These are phyloP conservation scores for Grosmannia penicillata DNA, from an alignment of 2,329 filamentous ascomycete species.

Conservation along the genomic window DNA sequence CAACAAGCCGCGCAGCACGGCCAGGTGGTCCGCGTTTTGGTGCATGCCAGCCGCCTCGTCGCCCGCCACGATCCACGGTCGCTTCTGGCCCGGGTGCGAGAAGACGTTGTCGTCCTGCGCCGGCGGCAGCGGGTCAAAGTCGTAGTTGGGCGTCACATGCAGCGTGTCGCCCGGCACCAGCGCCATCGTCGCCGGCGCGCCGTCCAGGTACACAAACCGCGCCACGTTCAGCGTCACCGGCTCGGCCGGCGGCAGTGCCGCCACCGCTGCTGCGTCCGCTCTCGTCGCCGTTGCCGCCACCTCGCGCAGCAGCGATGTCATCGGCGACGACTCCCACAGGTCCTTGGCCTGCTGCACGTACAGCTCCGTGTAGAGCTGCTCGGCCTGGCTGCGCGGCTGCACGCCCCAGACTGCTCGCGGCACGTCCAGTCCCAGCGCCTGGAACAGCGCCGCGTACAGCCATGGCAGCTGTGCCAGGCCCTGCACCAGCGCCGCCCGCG, in stretches of 20 bases:
- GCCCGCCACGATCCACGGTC: constrained; percentile 25
- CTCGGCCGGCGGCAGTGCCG: constrained; percentile 21
- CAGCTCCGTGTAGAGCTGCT: constrained; percentile 57
- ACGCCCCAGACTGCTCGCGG: constrained; percentile 76
- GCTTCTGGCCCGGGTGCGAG: constrained; percentile 23
- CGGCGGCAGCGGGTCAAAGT: constrained; percentile 74
- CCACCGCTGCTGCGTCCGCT: constrained; percentile 15
- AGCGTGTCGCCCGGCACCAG: constrained; percentile 54
- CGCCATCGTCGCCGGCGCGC: constrained; percentile 55
- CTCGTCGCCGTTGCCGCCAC: constrained; percentile 25
- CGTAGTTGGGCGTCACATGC: constrained; percentile 48
- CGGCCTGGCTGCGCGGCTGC: constrained; percentile 46
- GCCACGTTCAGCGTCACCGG: constrained; percentile 39
- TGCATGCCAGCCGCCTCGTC: too few species aligned
- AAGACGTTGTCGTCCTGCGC: constrained; percentile 37
- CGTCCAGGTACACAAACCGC: constrained; percentile 65
- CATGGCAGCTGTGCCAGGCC: constrained; percentile 69
- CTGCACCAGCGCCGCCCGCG: constrained; percentile 46
- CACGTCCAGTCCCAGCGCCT: constrained; percentile 62
- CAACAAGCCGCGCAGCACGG: not conserved
- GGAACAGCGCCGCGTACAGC: constrained; percentile 69
- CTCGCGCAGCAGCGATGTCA: constrained; percentile 52
- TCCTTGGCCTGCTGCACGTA: constrained; percentile 68
- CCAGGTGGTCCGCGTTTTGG: not conserved
- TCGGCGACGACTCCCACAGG: constrained; percentile 71